phyloP scores from a whole-genome alignment of 2,329 filamentous ascomycete genomes.

The Elsinoe necatrix region DNA sequence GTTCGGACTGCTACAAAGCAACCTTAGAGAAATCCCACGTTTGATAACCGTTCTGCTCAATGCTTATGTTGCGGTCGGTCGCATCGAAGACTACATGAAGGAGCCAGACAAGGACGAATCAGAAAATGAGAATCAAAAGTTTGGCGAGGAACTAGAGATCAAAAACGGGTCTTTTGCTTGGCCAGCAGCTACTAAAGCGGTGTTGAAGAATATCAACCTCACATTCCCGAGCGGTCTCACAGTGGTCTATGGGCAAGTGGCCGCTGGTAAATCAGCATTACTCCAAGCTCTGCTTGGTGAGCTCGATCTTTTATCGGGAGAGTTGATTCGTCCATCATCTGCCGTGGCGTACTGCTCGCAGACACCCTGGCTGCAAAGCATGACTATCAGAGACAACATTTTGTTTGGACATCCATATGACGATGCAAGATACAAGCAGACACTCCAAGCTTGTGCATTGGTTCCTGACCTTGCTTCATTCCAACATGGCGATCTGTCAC shows the following conservation, averaged over 20 bases:
- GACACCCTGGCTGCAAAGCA: slow-evolving; percentile 60
- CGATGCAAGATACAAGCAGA: slow-evolving; percentile 57
- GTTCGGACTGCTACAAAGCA: slow-evolving; percentile 65
- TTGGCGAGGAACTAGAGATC: slow-evolving; percentile 39
- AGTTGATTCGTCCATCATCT: slow-evolving; percentile 45
- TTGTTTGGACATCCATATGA: slow-evolving; percentile 60
- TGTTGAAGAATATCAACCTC: slow-evolving; percentile 47
- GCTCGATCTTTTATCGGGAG: slow-evolving; percentile 45
- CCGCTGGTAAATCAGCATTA: slow-evolving; percentile 54
- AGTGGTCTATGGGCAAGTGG: slow-evolving; percentile 56
- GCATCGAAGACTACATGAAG: slow-evolving; percentile 78
- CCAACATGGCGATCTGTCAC: slow-evolving; percentile 53
- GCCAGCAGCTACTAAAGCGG: slow-evolving; percentile 56
- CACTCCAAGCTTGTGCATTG: slow-evolving; percentile 57
- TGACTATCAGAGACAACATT: slow-evolving; percentile 62
- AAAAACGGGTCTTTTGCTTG: slow-evolving; percentile 66
- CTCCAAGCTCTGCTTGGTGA: slow-evolving; percentile 53
- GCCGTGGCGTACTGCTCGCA: slow-evolving; percentile 58
- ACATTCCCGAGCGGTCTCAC: slow-evolving; percentile 50
- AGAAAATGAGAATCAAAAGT: slow-evolving; percentile 29
- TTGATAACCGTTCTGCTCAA: slow-evolving; percentile 72
- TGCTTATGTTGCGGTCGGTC: slow-evolving; percentile 69
- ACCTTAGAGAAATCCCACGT: slow-evolving; percentile 64
- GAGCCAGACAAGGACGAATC: slow-evolving; percentile 61
- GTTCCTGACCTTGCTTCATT: slow-evolving; percentile 54